A percentile compares a stretch with the other conserved stretches of the same genome.
These are phyloP conservation scores for Chlamydomonas incerta DNA, from an alignment of 139 green algal species.

Conservation along the genomic window DNA sequence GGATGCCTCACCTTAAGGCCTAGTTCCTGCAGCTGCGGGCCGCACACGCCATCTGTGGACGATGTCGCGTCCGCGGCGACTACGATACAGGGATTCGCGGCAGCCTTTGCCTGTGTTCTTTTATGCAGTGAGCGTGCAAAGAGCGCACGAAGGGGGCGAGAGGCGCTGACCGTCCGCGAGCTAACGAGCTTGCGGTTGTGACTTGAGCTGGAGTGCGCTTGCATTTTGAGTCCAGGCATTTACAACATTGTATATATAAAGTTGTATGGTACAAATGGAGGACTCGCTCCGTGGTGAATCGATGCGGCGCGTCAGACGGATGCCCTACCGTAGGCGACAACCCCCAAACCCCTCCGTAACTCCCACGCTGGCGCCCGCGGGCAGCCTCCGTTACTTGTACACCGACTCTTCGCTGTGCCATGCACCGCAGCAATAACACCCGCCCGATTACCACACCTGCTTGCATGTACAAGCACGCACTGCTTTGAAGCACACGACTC, in stretches of 20 bases:
- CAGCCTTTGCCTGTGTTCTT: not conserved
- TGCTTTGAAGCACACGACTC: too few species aligned
- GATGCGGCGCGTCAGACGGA: too few species aligned
- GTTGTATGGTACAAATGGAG: too few species aligned
- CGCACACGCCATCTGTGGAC: not conserved
- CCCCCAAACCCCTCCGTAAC: too few species aligned
- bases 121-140: not conserved
- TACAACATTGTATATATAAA: not conserved
- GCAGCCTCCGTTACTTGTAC: too few species aligned
- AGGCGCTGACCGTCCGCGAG: not conserved
- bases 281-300: too few species aligned
- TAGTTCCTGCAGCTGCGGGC: not conserved
- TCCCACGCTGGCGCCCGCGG: too few species aligned
- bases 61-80: not conserved
- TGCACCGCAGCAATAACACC: too few species aligned
- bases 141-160: not conserved
- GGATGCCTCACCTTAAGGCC: not conserved
- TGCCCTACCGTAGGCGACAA: too few species aligned
- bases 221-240: not conserved
- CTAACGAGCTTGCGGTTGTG: not conserved
- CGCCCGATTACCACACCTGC: too few species aligned
- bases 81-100: not conserved
- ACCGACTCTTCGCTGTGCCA: too few species aligned
- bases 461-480: too few species aligned
- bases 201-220: not conserved